Evolutionary conservation across 768 basidiomycete genomes (phyloP), one percentile per base, ranked within the genome.

Genomic region (Russula compacta): DNA sequence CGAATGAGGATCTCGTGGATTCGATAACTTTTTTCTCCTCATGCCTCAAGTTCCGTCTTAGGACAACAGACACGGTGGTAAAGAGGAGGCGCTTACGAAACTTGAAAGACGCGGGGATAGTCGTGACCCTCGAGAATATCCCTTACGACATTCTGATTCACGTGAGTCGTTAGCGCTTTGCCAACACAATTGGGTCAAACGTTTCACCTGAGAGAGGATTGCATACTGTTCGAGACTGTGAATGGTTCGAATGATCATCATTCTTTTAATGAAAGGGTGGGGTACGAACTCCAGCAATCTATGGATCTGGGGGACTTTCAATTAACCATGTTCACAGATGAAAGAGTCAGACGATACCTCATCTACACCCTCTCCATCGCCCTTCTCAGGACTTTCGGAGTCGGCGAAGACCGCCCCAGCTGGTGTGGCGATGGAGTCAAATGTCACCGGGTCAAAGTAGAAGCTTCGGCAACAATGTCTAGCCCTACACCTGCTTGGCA

Each of bases 21-120:
- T 64, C 65, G 4, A 64, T 36, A 2, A 66, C 53, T 19, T 64
- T 47, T 17, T 57, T 59, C 19, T 66, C 65, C 10, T 64, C 55
- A 6, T 14, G 15, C 5, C 65, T 66, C 32, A 44, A 50, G 11
- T 19, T 19, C 29, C 38, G n/a, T 54, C 1, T 52, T 14, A 59
- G 32, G 17, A 50, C 9, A 8, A 47, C 14, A n/a, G 3, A 17
- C 6, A 19, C n/a, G 9, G 33, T 1, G 11, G 43, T n/a, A 3
- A 8, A 24, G 1, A 8, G 7, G 29, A 38, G 6, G 17, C 11
- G 51, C 63, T 33, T 52, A 66, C 65, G 65, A 66, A 11, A 64
- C 55, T 17, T 58, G 53, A 46, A 64, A 66, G 19, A 66, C 53
- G 24, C 32, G 63, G 17, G 42, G n/a, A 53, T 65, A 53, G 38